Evolutionary conservation across 768 basidiomycete genomes (phyloP), one percentile per base, ranked within the genome.

Genomic region (Cytidiella melzeri): DNA sequence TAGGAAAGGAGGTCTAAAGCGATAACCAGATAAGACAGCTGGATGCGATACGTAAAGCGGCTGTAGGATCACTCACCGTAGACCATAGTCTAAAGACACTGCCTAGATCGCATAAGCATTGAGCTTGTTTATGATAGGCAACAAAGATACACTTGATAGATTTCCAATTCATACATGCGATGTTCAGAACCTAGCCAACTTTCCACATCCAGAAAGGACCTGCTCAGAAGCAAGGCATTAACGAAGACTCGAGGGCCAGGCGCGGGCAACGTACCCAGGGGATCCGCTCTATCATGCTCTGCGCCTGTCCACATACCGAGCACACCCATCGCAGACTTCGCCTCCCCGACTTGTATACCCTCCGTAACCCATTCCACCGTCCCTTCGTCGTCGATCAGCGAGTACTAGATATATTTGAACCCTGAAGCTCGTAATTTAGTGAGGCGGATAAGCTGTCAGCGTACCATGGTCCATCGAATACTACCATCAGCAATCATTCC

Each of bases 231-330:
- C 41, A 3, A 7, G 30, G 34, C 3, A 15, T 37, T 25, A 26
- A 15, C 38, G n/a, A 19, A 20, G 15, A n/a, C 26, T 19, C 1
- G 19, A 1, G 30, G 9, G 30, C 30, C 9, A 34, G 30, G 30
- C 30, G 7, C 9, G 15, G 30, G 15, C 30, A 15, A 55, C 65
- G 63, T 53, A 69, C 75, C 77, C 1, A 76, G 54, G 1, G 73
- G 74, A 59, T 73, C 73, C 25, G 62, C 63, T 5, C 59, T 52
- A 52, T 73, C 73, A 54, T 80, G 78, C 19, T 61, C 61, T 7
- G 74, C 74, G 3, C 76, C 74, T 0, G 79, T 80, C 78, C 78
- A 80, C 67, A 72, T 62, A 10, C 79, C 80, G 1, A 81, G 61
- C 2, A 80, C 62, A 6, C 81, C 80, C 26, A 71, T 58, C 0